Base-by-base conservation (phyloP, 441 rosid species). In the Adansonia rubrostipa region DNA sequence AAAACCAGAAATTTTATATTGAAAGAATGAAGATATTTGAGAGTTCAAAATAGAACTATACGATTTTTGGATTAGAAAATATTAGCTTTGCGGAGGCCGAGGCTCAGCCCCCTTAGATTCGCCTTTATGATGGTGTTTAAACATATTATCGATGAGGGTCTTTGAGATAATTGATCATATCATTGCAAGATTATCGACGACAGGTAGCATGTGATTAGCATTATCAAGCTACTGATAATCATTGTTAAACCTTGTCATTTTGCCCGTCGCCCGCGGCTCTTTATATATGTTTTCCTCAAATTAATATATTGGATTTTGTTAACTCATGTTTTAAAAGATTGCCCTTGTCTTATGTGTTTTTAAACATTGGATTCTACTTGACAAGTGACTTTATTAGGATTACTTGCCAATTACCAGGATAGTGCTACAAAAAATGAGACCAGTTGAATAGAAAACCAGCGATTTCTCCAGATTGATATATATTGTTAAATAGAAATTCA, bases 161-260 rank as follows among this genome's bases (percentile, higher is more conserved):
- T 42, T 5, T 9, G n/a, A 62, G 67, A 62, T 62, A 28, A 62
- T 62, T 28, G 33, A 58, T 9, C 15, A 28, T 28, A 62, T 24
- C 8, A 11, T 69, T 48, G 73, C 17, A 14, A 2, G 40, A 48
- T 24, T 70, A 48, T 70, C n/a, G 9, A 48, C 20, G 40, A 70
- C n/a, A 70, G 22, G 58, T 14, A 3, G 73, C 73, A 70, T 70
- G 58, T 70, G 60, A 70, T 69, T 69, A 50, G 58, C 57, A 20
- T 22, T 11, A 69, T 69, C 36, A 20, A 5, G 40, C 17, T 22
- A 24, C 74, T 14, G 50, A 69, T 68, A 3, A 68, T 15, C 11
- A 11, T 15, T 5, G 22, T 68, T 68, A 47, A 47, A 10, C 33
- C 42, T 61, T 61, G 66, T 61, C 66, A 61, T 14, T 61, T 61